phyloP scores from a whole-genome alignment of 2,329 filamentous ascomycete genomes.

The Diaporthe caulivora region DNA sequence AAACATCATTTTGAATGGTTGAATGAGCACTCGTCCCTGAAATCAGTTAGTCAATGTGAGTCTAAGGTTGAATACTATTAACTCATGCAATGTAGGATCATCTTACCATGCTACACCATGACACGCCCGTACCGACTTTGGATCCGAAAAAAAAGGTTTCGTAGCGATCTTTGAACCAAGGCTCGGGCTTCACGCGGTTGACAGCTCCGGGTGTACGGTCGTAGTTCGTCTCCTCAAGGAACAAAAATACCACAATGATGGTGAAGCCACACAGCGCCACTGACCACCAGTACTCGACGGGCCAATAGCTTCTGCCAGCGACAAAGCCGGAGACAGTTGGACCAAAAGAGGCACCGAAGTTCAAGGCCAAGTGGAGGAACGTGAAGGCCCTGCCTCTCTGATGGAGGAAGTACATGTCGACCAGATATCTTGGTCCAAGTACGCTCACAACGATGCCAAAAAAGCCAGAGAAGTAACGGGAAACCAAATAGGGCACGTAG shows the following conservation, averaged over 20 bases:
- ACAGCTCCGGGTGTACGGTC: slow-evolving; percentile 44
- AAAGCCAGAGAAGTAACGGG: slow-evolving; percentile 54
- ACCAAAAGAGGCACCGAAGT: slow-evolving; percentile 52
- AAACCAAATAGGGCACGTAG: slow-evolving; percentile 53
- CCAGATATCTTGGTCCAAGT: slow-evolving; percentile 54
- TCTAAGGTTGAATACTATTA: not conserved
- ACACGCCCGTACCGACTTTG: slow-evolving; percentile 37
- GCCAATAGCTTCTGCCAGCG: slow-evolving; percentile 50
- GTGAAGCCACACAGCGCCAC: slow-evolving; percentile 52
- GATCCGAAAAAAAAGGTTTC: slow-evolving; percentile 48
- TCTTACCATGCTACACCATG: slow-evolving; percentile 39
- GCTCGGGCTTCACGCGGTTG: slow-evolving; percentile 40
- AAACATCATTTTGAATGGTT: slow-evolving; percentile 46
- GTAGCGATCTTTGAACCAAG: slow-evolving; percentile 45
- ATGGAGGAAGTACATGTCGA: slow-evolving; percentile 58
- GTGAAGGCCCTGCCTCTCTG: slow-evolving; percentile 56
- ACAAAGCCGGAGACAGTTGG: slow-evolving; percentile 56
- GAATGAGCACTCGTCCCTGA: slow-evolving; percentile 39
- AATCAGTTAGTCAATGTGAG: not conserved
- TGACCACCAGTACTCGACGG: slow-evolving; percentile 57
- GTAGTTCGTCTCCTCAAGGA: slow-evolving; percentile 55
- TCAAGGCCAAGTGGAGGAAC: slow-evolving; percentile 50
- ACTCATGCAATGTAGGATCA: rapidly evolving
- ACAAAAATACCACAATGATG: slow-evolving; percentile 50
- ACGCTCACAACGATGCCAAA: slow-evolving; percentile 54